Evolutionary conservation across 2,329 filamentous ascomycete species (phyloP).

Genomic region (Cladosporium oxysporum): DNA sequence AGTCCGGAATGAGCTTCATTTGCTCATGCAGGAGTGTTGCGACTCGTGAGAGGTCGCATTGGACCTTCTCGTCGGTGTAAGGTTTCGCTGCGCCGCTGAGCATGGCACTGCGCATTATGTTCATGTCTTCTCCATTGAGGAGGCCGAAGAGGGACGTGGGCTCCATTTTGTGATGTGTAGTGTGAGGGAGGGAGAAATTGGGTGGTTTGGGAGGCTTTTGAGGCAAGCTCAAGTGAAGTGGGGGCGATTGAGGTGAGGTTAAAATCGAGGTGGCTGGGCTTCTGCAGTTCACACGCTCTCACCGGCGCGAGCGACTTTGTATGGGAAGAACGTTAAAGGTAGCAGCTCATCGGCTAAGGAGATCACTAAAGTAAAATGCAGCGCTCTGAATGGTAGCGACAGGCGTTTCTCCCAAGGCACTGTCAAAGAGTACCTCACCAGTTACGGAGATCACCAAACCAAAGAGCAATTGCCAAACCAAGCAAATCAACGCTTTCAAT

Average conservation of each 20-base stretch:
- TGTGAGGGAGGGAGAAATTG: not conserved
- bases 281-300: not conserved
- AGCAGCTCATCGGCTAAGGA: not conserved
- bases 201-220: not conserved
- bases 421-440: not conserved
- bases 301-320: not conserved
- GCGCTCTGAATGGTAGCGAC: not conserved
- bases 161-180: not conserved
- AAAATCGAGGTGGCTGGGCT: not conserved
- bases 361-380: not conserved
- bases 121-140: not conserved
- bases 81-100: not conserved
- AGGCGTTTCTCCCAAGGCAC: not conserved
- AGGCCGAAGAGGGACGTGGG: not conserved
- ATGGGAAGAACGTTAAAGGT: not conserved
- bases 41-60: not conserved
- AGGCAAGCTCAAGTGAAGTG: slow-evolving; percentile 7
- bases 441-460: not conserved
- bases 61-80: not conserved
- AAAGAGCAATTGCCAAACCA: not conserved
- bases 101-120: not conserved
- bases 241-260: slow-evolving; percentile 9
- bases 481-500: not conserved
- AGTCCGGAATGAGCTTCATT: slow-evolving; percentile 1
- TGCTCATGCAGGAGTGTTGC: slow-evolving; percentile 1